phyloP scores from a whole-genome alignment of 768 basidiomycete genomes.

The Boletus subcaerulescens region DNA sequence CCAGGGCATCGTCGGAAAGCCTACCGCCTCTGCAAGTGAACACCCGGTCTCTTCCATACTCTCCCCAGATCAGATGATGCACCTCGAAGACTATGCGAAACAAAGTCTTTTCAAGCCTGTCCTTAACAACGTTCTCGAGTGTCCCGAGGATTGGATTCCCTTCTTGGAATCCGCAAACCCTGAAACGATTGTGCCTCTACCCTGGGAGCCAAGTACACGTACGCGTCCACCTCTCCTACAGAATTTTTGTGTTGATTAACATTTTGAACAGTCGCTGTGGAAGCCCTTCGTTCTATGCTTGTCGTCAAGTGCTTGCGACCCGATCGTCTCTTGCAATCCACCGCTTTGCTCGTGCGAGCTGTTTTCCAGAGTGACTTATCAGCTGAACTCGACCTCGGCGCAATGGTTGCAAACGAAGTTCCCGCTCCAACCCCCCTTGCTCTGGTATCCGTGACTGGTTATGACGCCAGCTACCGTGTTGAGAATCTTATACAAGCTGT shows the following conservation, averaged over 20 bases:
- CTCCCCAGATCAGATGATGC: conserved; percentile 62
- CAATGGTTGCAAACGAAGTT: conserved; percentile 79
- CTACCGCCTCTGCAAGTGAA: conserved; percentile 34
- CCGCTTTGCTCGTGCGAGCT: conserved; percentile 65
- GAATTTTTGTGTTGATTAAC: conserved; percentile 10
- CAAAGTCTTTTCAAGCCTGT: conserved; percentile 79
- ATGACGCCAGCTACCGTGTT: conserved; percentile 97
- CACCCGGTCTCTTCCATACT: conserved; percentile 46
- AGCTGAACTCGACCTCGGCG: conserved; percentile 70
- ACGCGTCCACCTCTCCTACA: conserved; percentile 32
- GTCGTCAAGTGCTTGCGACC: conserved; percentile 91
- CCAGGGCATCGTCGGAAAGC: conserved; percentile 50
- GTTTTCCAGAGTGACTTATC: conserved; percentile 85
- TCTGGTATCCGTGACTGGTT: conserved; percentile 90
- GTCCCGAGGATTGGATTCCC: conserved; percentile 64
- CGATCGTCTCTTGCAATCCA: conserved; percentile 85
- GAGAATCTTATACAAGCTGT: conserved; percentile 82
- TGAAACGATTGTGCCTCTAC: conserved; percentile 66
- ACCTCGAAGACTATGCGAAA: conserved; percentile 68
- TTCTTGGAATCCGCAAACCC: conserved; percentile 70
- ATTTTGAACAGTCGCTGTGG: conserved; percentile 53
- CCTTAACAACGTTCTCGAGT: conserved; percentile 53
- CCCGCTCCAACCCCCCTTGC: conserved; percentile 80
- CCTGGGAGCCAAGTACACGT: conserved; percentile 82
- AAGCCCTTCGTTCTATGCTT: conserved; percentile 72